These are phyloP conservation scores for Puccinellia tenuiflora DNA, from an alignment of 176 grass and related monocot species.

Conservation along the genomic window DNA sequence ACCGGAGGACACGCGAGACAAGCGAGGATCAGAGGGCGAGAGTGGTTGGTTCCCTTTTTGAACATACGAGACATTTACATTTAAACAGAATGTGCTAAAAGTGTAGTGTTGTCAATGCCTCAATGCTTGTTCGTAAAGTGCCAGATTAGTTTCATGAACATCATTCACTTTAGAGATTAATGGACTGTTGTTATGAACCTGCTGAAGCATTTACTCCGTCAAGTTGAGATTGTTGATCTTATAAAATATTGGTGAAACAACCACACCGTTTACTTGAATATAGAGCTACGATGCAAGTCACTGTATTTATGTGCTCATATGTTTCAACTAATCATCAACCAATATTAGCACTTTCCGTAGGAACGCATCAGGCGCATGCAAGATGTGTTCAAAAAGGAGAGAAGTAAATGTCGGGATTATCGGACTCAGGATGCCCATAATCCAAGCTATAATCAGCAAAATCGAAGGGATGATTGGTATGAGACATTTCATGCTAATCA, in stretches of 20 bases:
- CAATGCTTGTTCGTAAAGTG: not conserved
- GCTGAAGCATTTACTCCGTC: not conserved
- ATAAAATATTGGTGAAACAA: not conserved
- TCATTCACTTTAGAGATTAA: not conserved
- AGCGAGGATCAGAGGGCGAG: constrained; percentile 56
- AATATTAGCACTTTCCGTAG: constrained; percentile 37
- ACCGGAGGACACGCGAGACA: constrained; percentile 37
- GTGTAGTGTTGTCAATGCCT: not conserved
- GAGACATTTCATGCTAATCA: constrained; percentile 51
- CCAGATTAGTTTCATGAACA: not conserved
- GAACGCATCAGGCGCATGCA: constrained; percentile 73
- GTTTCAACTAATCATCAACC: constrained; percentile 31
- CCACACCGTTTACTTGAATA: not conserved
- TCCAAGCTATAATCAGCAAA: constrained; percentile 48
- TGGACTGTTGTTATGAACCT: not conserved
- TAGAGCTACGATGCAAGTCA: not conserved
- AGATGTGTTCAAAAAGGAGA: constrained; percentile 65
- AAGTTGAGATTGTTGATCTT: not conserved
- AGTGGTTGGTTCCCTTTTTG: constrained; percentile 52
- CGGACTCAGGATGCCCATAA: constrained; percentile 32
- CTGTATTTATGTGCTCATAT: constrained; percentile 5
- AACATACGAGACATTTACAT: not conserved
- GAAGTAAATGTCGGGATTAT: constrained; percentile 55
- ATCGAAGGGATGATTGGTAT: constrained; percentile 61
- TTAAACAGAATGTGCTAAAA: not conserved